A percentile compares a stretch with the other conserved stretches of the same genome.
These are phyloP conservation scores for Asterionellopsis glacialis DNA, from an alignment of 108 stramenopile species.

Conservation along the genomic window DNA sequence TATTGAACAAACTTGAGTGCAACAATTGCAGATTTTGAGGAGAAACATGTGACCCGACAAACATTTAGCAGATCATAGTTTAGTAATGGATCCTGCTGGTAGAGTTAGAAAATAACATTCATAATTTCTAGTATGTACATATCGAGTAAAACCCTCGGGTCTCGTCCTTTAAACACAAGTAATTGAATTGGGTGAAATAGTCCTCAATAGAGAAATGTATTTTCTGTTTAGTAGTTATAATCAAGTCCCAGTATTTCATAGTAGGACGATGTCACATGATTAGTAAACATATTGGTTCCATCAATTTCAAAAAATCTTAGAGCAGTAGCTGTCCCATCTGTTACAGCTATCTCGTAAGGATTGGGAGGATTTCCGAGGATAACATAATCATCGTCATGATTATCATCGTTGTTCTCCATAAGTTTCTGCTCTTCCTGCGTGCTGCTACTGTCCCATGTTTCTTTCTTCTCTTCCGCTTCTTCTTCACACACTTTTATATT, in stretches of 20 bases:
- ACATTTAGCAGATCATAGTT: too few species aligned
- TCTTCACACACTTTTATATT: slow-evolving; percentile 2
- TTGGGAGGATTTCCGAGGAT: background rate
- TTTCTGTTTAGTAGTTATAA: slow-evolving; percentile 19
- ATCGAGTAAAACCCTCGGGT: too few species aligned
- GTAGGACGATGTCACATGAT: slow-evolving; percentile 63
- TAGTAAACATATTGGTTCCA: slow-evolving; percentile 47
- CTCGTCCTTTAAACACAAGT: too few species aligned
- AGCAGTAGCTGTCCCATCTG: slow-evolving; percentile 43
- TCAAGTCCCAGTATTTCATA: slow-evolving; percentile 24
- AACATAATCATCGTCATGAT: slow-evolving; percentile 1
- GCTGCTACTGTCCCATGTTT: background rate
- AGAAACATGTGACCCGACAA: too few species aligned
- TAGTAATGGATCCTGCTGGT: too few species aligned
- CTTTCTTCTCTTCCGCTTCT: background rate
- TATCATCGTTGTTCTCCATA: slow-evolving; percentile 1
- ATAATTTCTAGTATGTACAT: too few species aligned
- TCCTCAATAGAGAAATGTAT: too few species aligned
- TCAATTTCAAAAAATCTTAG: slow-evolving; percentile 56
- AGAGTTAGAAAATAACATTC: too few species aligned
- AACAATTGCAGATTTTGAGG: too few species aligned
- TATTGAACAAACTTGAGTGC: too few species aligned
- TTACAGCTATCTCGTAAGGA: slow-evolving; percentile 24
- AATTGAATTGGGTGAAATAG: too few species aligned
- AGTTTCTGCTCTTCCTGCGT: background rate